Evolutionary conservation across 176 grass and related monocot genomes (phyloP).

Genomic region (Triticum turgidum): DNA sequence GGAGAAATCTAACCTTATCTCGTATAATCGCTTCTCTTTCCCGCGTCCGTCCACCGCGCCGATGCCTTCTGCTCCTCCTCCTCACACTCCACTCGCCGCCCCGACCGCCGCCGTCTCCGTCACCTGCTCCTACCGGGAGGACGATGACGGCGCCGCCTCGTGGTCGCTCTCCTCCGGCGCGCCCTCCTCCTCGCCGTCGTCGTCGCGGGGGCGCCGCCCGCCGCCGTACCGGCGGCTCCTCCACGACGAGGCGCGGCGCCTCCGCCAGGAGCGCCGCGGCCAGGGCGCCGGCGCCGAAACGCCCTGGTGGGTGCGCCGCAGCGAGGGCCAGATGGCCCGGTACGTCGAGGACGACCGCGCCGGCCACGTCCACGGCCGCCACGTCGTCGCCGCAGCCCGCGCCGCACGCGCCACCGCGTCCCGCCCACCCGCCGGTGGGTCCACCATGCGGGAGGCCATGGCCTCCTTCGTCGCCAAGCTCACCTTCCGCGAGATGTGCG

Average conservation of each 20-base stretch:
- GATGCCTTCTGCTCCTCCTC: slow-evolving; percentile 8
- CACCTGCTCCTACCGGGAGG: not conserved
- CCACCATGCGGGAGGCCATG: slow-evolving; percentile 72
- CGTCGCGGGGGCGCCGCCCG: slow-evolving; percentile 22
- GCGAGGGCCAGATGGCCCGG: slow-evolving; percentile 69
- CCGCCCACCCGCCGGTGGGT: slow-evolving; percentile 23
- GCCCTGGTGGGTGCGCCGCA: slow-evolving; percentile 81
- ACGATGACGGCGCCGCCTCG: not conserved
- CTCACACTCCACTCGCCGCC: slow-evolving; percentile 29
- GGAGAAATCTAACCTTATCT: slow-evolving; percentile 21
- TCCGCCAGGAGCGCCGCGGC: slow-evolving; percentile 59
- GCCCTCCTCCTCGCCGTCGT: slow-evolving; percentile 17
- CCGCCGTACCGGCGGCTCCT: slow-evolving; percentile 60
- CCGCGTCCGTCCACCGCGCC: slow-evolving; percentile 36
- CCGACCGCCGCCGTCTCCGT: not conserved
- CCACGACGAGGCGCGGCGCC: slow-evolving; percentile 70
- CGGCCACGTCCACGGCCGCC: slow-evolving; percentile 69
- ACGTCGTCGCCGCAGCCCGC: slow-evolving; percentile 77
- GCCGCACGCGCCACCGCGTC: slow-evolving; percentile 61
- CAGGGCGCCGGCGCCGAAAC: slow-evolving; percentile 74
- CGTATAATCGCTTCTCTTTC: not conserved
- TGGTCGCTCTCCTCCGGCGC: slow-evolving; percentile 64
- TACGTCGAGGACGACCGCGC: slow-evolving; percentile 86
- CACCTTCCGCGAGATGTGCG: slow-evolving; percentile 96
- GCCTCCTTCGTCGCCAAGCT: slow-evolving; percentile 79